A percentile compares a stretch with the other conserved stretches of the same genome.
Conservation (phyloP, 306 rosid species). For the Medicago ruthenica region DNA sequence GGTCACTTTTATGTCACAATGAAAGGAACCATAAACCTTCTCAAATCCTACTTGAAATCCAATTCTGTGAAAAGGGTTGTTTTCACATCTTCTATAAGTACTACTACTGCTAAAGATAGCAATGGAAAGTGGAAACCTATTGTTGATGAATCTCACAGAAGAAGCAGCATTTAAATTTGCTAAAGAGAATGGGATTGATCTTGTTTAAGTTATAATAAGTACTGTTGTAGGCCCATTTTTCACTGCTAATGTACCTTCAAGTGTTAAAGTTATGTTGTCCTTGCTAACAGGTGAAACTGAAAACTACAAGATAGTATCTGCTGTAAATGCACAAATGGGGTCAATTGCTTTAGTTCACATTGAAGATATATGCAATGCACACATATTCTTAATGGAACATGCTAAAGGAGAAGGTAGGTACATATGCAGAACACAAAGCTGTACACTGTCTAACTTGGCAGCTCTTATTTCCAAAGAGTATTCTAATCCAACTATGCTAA, state of each 20-base stretch:
- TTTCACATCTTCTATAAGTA: too few species aligned
- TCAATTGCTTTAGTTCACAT: conserved; percentile 75
- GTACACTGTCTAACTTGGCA: conserved; percentile 52
- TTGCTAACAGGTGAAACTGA: too few species aligned
- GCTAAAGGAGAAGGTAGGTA: conserved; percentile 65
- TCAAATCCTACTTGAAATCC: too few species aligned
- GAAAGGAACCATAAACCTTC: too few species aligned
- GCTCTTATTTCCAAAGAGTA: too few species aligned
- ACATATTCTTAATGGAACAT: conserved; percentile 77
- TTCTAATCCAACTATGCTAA: too few species aligned
- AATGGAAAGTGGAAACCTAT: conserved; percentile 56
- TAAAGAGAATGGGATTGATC: conserved; percentile 63
- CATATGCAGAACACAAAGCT: conserved; percentile 65
- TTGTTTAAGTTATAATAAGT: conserved; percentile 69
- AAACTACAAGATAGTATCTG: conserved; percentile 55
- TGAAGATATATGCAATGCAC: conserved; percentile 82
- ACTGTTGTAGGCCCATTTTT: conserved; percentile 83
- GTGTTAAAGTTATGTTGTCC: conserved; percentile 72
- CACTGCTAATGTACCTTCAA: conserved; percentile 66
- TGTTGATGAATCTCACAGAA: too few species aligned
- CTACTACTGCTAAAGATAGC: conserved; percentile 66
- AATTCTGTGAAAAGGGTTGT: too few species aligned
- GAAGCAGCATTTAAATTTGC: conserved; percentile 80
- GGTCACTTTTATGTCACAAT: too few species aligned
- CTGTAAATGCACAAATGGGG: conserved; percentile 82